Percentiles rank a stretch among this genome's conserved stretches.
phyloP scores from a whole-genome alignment of 2,329 filamentous ascomycete species.

The Colletotrichum sp. region DNA sequence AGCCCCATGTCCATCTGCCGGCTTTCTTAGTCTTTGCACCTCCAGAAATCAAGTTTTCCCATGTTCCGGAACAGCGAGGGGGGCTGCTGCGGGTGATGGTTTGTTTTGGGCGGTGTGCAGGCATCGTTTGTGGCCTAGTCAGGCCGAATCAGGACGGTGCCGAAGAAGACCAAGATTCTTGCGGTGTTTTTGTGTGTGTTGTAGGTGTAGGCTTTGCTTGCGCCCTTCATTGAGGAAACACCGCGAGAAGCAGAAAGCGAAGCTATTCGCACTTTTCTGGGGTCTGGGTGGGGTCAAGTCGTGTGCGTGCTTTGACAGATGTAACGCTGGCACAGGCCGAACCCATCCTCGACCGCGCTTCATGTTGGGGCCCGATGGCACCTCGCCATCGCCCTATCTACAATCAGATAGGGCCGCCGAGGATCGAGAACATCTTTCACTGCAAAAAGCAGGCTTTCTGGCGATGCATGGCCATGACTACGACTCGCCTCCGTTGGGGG shows the following conservation, averaged over 20 bases:
- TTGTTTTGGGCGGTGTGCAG: background rate
- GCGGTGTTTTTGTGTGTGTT: background rate
- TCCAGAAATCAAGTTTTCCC: slow-evolving; percentile 4
- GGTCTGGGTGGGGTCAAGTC: background rate
- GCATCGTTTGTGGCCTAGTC: background rate
- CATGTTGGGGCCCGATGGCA: background rate
- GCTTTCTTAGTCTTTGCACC: background rate
- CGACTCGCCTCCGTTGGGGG: background rate
- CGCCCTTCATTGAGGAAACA: background rate
- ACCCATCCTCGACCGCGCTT: background rate
- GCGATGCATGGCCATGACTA: background rate
- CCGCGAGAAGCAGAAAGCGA: background rate
- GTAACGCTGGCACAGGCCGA: slow-evolving; percentile 7
- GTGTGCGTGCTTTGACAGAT: background rate
- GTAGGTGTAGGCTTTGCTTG: background rate
- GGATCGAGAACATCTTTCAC: background rate
- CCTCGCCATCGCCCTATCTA: background rate
- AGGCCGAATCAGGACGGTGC: background rate
- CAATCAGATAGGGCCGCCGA: background rate
- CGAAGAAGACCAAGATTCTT: background rate
- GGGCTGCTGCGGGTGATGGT: background rate
- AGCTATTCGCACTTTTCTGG: slow-evolving; percentile 14
- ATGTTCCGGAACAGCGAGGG: background rate
- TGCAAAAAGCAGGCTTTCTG: background rate
- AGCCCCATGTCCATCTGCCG: background rate